phyloP scores from a whole-genome alignment of 2,329 filamentous ascomycete species.

The Cucurbitaria berberidis region DNA sequence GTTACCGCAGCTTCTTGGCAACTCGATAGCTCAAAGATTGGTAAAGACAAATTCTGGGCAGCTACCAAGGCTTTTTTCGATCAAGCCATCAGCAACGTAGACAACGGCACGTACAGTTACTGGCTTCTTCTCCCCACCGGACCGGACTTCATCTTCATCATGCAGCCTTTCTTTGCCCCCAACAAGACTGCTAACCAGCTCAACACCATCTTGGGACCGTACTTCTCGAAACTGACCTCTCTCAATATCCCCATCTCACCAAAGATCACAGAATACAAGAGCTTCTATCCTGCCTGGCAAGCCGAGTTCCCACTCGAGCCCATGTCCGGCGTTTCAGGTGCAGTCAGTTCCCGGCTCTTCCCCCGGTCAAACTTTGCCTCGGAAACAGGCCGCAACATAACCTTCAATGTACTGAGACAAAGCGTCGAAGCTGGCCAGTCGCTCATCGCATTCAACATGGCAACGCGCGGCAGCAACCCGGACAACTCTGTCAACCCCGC shows the following conservation, averaged over 20 bases:
- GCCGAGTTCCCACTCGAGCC: conserved; percentile 33
- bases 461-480: conserved; percentile 21
- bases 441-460: conserved; percentile 28
- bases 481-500: conserved; percentile 37
- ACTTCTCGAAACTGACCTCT: conserved; percentile 16
- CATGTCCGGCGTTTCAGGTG: conserved; percentile 15
- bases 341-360: conserved; percentile 29
- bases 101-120: conserved; percentile 21
- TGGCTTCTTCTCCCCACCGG: conserved; percentile 13
- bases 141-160: conserved; percentile 19
- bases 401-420: conserved; percentile 28
- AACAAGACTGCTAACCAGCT: conserved; percentile 21
- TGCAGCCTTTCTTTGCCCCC: conserved; percentile 32
- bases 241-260: conserved; percentile 36
- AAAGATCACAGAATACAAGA: conserved; percentile 37
- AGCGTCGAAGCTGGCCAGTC: conserved; percentile 31
- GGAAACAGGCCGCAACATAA: conserved; percentile 31
- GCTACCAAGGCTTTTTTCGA: conserved; percentile 16
- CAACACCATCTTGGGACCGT: conserved; percentile 20
- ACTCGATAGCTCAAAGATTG: conserved; percentile 29
- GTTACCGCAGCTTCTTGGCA: conserved; percentile 40
- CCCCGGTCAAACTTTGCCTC: conserved; percentile 36
- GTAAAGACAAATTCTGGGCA: conserved; percentile 40
- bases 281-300: conserved; percentile 39
- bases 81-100: conserved; percentile 7